Evolutionary conservation across 345 rosid genomes (phyloP), one percentile per base, ranked within the genome.

Genomic region (Excoecaria cochinchinensis): DNA sequence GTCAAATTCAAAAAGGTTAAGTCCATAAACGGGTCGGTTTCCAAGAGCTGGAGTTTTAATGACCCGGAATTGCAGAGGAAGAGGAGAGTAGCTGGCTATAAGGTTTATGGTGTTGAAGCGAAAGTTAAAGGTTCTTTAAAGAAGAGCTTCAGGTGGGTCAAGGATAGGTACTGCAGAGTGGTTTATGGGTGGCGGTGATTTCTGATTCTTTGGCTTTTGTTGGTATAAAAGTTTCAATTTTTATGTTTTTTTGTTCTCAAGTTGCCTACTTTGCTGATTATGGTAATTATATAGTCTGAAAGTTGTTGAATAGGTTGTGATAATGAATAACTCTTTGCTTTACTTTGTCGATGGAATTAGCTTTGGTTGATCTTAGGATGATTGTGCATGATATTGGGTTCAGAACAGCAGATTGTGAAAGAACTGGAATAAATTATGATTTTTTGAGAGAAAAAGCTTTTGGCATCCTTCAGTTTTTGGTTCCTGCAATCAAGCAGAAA

Each of bases 21-120:
- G 76, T 86, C 88, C 9, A 64, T 79, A 0, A 77, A 76, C 40
- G 86, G 84, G 50, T 83, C 84, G 4, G 71, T 80, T 53, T 88
- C 91, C 15, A 81, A 74, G 50, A 82, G 80, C 21, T 89, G 91
- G 92, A 90, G 90, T 50, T 83, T 90, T 50, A 80, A 22, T 70
- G 95, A 90, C 77, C 88, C 89, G 6, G 92, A 90, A 79, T 76
- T 90, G 74, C 89, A 85, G 78, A 85, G 95, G 86, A 89, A 85
- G 84, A 89, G 80, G 77, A 86, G 95, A 74, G 92, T 90, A 7
- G 92, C 87, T 60, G 76, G 87, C 85, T 90, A 87, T 48, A 90
- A 90, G 86, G 88, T 84, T 61, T 90, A 89, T 56, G 72, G 86
- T 5, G 92, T 89, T 57, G 92, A 90, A 85, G 95, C 91, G 24